Conservation (phyloP, 768 basidiomycete species). For the Hysterangium stoloniferum region DNA sequence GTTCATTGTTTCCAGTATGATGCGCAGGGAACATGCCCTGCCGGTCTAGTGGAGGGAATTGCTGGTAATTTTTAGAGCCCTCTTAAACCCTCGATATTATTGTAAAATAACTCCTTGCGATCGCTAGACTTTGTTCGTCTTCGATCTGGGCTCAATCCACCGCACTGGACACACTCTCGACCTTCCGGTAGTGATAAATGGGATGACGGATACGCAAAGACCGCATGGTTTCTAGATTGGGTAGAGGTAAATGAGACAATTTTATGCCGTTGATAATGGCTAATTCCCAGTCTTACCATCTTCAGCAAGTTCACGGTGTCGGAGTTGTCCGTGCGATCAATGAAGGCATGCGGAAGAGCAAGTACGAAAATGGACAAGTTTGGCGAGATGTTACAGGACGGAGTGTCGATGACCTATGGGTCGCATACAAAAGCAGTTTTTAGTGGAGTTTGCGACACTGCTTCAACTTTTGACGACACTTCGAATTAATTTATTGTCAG, state of each 20-base stretch:
- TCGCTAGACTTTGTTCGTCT: constrained; percentile 71
- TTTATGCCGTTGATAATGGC: not conserved
- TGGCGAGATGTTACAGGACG: constrained; percentile 48
- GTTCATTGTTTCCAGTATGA: constrained; percentile 76
- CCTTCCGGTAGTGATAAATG: constrained; percentile 36
- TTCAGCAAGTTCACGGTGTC: constrained; percentile 42
- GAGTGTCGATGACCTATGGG: constrained; percentile 51
- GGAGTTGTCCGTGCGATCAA: constrained; percentile 56
- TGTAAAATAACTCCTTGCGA: not conserved
- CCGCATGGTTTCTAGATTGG: constrained; percentile 73
- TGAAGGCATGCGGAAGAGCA: constrained; percentile 36
- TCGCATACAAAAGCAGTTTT: constrained; percentile 42
- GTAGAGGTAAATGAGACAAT: constrained; percentile 19
- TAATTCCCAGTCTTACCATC: not conserved
- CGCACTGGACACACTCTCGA: constrained; percentile 54
- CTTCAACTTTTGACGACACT: no score
- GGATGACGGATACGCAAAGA: constrained; percentile 72
- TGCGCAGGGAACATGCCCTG: constrained; percentile 50
- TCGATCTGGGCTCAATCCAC: constrained; percentile 48
- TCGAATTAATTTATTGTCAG: no score
- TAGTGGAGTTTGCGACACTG: no score
- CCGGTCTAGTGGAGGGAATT: constrained; percentile 71
- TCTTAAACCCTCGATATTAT: not conserved
- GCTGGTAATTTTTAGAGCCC: constrained; percentile 41
- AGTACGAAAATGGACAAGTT: constrained; percentile 39